Base-by-base conservation (phyloP, 2,329 filamentous ascomycete genomes). In the Paradendryphiella salina region DNA sequence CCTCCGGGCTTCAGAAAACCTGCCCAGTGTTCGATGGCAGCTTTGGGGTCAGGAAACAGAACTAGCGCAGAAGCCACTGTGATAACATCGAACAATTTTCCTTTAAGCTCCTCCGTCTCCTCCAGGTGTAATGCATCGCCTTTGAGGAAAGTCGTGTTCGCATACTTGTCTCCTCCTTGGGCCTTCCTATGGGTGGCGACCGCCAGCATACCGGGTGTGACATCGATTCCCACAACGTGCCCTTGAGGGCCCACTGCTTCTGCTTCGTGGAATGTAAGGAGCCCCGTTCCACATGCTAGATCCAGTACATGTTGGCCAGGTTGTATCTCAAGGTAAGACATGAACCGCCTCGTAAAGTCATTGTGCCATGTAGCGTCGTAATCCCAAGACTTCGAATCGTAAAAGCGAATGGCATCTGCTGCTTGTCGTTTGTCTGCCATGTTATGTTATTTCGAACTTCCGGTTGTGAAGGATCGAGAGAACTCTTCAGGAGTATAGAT, bases 281-380 rank as follows among this genome's bases (percentile, higher is more conserved):
- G 69, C 4, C 77, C 77, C 5, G 76, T 79, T 3, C 76, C 76
- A 52, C 75, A 78, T 5, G 76, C 76, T 13, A 79, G 64, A 46
- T 79, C 77, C 10, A 79, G 69, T n/a, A 79, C 59, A 17, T 69
- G 50, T 42, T 77, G 69, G 20, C 75, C 75, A 10, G 69, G 61
- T n/a, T 61, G 46, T 26, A 72, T 59, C 13, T 63, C 43, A 14
- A 72, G 21, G 23, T 67, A 52, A 18, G 72, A 63, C 7, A 72
- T 58, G 51, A 76, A 74, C 23, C 75, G 68, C 23, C 56, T 60
- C 2, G 74, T 72, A 47, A 77, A 76, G 23, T 67, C 60, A 13
- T 63, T 62, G 51, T 78, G 76, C 69, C 71, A 75, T n/a, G 70
- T 73, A 23, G 71, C 60, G 38, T 78, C 74, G 58, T 77, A 77